Evolutionary conservation across 768 basidiomycete genomes (phyloP).

Genomic region (Rhodotorula graminis): DNA sequence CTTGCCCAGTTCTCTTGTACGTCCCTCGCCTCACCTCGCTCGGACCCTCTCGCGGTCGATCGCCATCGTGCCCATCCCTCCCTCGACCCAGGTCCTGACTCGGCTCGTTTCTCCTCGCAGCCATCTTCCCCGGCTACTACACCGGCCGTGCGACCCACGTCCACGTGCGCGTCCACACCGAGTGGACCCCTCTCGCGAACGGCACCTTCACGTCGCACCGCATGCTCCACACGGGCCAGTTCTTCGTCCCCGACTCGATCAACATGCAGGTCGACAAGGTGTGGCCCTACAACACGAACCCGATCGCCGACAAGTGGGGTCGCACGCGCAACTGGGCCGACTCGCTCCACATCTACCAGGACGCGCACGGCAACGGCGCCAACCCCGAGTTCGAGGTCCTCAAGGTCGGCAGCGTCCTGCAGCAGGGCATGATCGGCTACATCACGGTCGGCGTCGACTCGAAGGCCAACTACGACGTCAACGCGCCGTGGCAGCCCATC

Average conservation of each 20-base stretch:
- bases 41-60: no score
- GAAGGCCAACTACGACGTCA: constrained; percentile 9
- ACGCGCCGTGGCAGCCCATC: constrained; percentile 7
- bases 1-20: constrained; percentile 44
- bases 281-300: constrained; percentile 44
- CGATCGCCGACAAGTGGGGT: constrained; percentile 44
- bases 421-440: constrained; percentile 45
- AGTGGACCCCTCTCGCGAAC: constrained; percentile 42
- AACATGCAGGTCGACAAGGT: constrained; percentile 46
- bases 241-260: constrained; percentile 45
- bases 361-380: constrained; percentile 45
- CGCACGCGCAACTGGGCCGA: constrained; percentile 48
- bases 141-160: constrained; percentile 40
- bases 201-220: constrained; percentile 39
- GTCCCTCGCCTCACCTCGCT: background rate
- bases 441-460: constrained; percentile 45
- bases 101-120: background rate
- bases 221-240: constrained; percentile 45
- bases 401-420: constrained; percentile 44
- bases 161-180: constrained; percentile 42
- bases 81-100: background rate
- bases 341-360: constrained; percentile 45
- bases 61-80: no score
- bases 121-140: constrained; percentile 45
- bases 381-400: constrained; percentile 45